Base-by-base conservation (phyloP, 148 eudicot species). In the Spergularia marina region DNA sequence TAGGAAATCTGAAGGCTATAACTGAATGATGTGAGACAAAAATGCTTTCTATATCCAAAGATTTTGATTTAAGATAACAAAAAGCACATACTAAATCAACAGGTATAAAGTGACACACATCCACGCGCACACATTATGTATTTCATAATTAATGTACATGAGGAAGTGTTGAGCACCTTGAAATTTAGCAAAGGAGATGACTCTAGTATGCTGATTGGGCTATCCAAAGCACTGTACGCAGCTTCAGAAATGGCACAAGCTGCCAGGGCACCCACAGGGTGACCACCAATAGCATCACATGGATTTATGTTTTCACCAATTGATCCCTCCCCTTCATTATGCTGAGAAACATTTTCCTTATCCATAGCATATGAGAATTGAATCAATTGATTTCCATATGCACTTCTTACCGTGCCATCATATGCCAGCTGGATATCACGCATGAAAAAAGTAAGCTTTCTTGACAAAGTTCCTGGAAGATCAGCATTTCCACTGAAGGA, bases 221-320 rank as follows among this genome's bases (percentile, higher is more conserved):
- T 97, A 77, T 95, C 98, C 44, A 95, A 74, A 69, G 98, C 98
- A 88, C 97, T 87, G 65, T 95, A 95, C 53, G 97, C 96, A 77
- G 96, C 96, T 76, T 92, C 98, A 6, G 96, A 89, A 69, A 95
- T 83, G 47, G 98, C 98, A 85, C 91, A 95, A 56, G 97, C 96
- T 55, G 97, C 96, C 79, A 88, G 71, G 57, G 97, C 85, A 80
- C 98, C 98, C 77, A 94, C 98, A 72, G 96, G 89, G 72, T 85
- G 82, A 49, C 98, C 93, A 21, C 85, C 93, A 74, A 72, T 55
- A n/a, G 79, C 78, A 71, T 79, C 74, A 79, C 41, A 18, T n/a
- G 44, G 79, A 75, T 75, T 52, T 25, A 74, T 60, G 68, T 70
- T 74, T 65, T 70, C 74, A 56, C 40, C 58, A 57, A 23, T 51